Conservation (phyloP, 306 rosid species). For the Urtica urens region DNA sequence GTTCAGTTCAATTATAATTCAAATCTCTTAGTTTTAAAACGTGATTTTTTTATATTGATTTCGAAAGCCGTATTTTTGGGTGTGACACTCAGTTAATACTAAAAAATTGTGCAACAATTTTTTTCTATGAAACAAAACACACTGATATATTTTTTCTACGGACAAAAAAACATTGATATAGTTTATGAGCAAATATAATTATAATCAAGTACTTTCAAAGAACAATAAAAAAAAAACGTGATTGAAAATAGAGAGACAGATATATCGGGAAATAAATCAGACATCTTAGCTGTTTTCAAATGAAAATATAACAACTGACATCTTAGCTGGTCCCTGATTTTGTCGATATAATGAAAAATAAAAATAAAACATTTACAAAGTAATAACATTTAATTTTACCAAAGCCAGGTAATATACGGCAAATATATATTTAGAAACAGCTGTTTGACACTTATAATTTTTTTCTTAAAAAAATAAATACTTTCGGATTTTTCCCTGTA, state of each 20-base stretch:
- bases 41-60: too few species aligned
- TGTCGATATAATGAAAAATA: neutral
- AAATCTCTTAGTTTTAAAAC: too few species aligned
- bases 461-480: too few species aligned
- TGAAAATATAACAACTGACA: neutral
- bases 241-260: neutral
- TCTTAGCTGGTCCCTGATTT: neutral
- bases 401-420: neutral
- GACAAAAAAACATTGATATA: too few species aligned
- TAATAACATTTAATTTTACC: neutral
- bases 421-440: neutral
- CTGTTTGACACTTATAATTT: neutral
- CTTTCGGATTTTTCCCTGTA: too few species aligned
- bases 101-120: too few species aligned
- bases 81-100: too few species aligned
- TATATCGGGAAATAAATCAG: neutral
- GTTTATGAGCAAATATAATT: too few species aligned
- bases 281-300: conserved; percentile 4
- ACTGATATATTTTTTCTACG: too few species aligned
- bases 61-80: too few species aligned
- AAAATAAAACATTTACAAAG: neutral
- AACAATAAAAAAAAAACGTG: neutral
- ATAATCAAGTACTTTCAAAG: neutral
- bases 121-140: too few species aligned
- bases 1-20: too few species aligned